Conservation (phyloP, 768 basidiomycete species). For the Amanita rimosa region DNA sequence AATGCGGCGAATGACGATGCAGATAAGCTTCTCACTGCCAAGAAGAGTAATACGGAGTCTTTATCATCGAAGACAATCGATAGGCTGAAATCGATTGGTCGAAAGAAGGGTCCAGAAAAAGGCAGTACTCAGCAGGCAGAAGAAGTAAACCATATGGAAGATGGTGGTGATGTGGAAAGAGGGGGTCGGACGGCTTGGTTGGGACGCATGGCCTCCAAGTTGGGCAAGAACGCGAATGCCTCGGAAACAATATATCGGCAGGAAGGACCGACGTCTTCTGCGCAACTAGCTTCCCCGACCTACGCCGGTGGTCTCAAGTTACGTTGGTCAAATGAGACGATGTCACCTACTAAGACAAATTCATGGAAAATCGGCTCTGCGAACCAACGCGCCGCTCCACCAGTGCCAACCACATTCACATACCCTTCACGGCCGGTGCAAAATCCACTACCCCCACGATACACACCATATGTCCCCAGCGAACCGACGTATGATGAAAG, state of each 20-base stretch:
- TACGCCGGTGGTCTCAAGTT: slow-evolving; percentile 10
- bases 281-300: slow-evolving; percentile 7
- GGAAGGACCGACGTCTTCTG: slow-evolving; percentile 13
- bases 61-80: slow-evolving; percentile 19
- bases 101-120: slow-evolving; percentile 19
- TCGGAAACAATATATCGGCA: slow-evolving; percentile 1
- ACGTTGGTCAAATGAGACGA: slow-evolving; percentile 22
- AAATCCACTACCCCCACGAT: not conserved
- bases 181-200: slow-evolving; percentile 21
- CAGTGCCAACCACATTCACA: not conserved
- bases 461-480: not conserved
- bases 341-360: slow-evolving; percentile 7
- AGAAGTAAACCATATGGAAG: slow-evolving; percentile 2
- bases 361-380: not conserved
- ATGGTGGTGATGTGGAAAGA: not conserved
- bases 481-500: not conserved
- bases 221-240: slow-evolving; percentile 14
- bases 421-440: not conserved
- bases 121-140: not conserved
- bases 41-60: slow-evolving; percentile 3
- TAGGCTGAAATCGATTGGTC: slow-evolving; percentile 34
- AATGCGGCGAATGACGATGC: slow-evolving; percentile 16
- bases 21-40: slow-evolving; percentile 30
- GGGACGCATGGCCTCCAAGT: slow-evolving; percentile 19
- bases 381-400: not conserved